Evolutionary conservation across 1,284 basidiomycete species (phyloP), one percentile per base, ranked within the genome.

Genomic region (Cryptococcus sp.): DNA sequence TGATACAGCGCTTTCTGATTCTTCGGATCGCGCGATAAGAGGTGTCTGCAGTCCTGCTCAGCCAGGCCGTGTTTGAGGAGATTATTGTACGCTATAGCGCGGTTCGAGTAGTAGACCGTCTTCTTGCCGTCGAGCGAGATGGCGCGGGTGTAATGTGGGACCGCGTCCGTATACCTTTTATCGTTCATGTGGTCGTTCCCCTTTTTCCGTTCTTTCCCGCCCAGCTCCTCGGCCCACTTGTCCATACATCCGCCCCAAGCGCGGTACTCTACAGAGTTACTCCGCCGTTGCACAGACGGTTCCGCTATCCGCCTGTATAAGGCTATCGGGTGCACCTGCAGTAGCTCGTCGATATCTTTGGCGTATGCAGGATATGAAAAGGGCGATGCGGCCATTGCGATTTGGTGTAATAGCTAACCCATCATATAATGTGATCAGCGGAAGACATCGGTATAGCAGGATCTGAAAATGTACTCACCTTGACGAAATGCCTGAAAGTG

Each of bases 1-100:
- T 78, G 75, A 62, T 76, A 79, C 50, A 75, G 72, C 16, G 78
- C 78, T 62, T 78, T 78, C 39, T 70, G 66, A 59, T 79, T 78
- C 59, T 76, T 76, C n/a, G 64, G 62, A 59, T 79, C 77, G 50
- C 67, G 67, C 11, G 54, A 50, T 11, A 79, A 61, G 20, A 78
- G 73, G 47, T 74, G 63, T 50, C 66, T 70, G 61, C 78, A 79
- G 61, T 79, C 78, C 3, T 52, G 47, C 62, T 79, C 77, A 30
- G 78, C 78, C 25, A 63, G 65, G 38, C 63, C 67, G 59, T 77
- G 73, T 50, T 69, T 55, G 40, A 73, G 72, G 13, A 78, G 57
- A 7, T 70, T 65, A 57, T 79, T 79, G 49, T 75, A 71, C 25
- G 78, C 77, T n/a, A 79, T 72, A 17, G 77, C 78, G 19, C 78